A percentile compares a stretch with the other conserved stretches of the same genome.
phyloP scores from a whole-genome alignment of 2,329 filamentous ascomycete species.

The Trichoderma afroharzianum region DNA sequence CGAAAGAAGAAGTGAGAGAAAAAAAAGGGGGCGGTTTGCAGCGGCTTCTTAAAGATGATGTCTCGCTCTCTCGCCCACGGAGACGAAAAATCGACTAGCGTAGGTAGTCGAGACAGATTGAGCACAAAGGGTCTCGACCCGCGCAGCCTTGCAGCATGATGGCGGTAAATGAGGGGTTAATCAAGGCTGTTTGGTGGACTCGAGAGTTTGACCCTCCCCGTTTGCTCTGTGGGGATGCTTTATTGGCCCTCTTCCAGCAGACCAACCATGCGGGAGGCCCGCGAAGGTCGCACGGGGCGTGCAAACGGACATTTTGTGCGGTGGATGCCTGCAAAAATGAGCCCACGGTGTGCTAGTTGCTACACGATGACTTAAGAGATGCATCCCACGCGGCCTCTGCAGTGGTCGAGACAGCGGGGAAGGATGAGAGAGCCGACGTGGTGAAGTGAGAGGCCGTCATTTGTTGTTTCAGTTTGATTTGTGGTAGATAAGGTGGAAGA shows the following conservation, averaged over 20 bases:
- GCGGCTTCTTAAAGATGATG: background rate
- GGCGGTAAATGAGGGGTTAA: constrained; percentile 1
- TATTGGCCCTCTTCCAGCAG: background rate
- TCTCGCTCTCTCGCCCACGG: background rate
- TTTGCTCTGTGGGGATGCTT: background rate
- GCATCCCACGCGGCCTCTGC: background rate
- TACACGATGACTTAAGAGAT: background rate
- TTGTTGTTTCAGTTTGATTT: background rate
- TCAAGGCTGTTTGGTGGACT: background rate
- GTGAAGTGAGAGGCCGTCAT: background rate
- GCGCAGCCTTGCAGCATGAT: background rate
- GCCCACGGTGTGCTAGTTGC: background rate
- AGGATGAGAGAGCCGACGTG: background rate
- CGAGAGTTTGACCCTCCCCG: background rate
- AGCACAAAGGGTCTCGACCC: background rate
- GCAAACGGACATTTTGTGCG: background rate
- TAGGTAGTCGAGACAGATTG: background rate
- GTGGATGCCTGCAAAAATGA: background rate
- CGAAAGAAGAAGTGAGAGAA: background rate
- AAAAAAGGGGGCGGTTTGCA: background rate
- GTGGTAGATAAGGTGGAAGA: background rate
- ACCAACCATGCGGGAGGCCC: background rate
- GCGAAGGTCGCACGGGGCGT: background rate
- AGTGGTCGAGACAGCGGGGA: background rate
- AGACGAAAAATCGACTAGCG: background rate